phyloP scores from a whole-genome alignment of 2,329 filamentous ascomycete species.

The Ophiostoma ulmi region DNA sequence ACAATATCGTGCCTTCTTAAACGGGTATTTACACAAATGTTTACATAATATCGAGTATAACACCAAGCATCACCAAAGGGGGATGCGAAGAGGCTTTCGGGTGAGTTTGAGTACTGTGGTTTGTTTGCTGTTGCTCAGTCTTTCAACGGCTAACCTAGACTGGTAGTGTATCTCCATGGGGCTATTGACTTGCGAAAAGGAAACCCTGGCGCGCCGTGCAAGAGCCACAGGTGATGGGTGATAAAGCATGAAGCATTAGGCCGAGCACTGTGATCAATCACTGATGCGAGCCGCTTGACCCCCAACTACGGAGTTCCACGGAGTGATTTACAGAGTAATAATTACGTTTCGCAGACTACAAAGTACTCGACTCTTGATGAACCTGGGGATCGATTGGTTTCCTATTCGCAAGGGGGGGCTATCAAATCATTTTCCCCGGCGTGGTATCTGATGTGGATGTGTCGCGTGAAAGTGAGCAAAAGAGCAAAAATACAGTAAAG shows the following conservation, averaged over 20 bases:
- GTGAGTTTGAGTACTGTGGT: too few relatives aligned
- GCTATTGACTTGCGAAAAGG: neutral
- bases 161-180: conserved; percentile 10
- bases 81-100: neutral
- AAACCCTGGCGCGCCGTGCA: neutral
- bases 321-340: neutral
- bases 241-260: neutral
- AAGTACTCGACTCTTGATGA: neutral
- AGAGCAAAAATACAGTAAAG: neutral
- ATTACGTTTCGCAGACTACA: neutral
- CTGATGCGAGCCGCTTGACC: neutral
- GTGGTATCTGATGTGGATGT: conserved; percentile 23
- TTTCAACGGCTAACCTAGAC: neutral
- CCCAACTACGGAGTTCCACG: neutral
- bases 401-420: conserved; percentile 24
- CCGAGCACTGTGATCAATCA: neutral
- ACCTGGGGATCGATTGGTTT: conserved; percentile 26
- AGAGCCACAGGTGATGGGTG: neutral
- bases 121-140: neutral
- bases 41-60: neutral
- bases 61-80: neutral
- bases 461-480: neutral
- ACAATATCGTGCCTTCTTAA: neutral
- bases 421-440: conserved; percentile 26
- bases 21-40: neutral